Conservation (phyloP, 2,329 filamentous ascomycete species). For the Alternaria incomplexa region DNA sequence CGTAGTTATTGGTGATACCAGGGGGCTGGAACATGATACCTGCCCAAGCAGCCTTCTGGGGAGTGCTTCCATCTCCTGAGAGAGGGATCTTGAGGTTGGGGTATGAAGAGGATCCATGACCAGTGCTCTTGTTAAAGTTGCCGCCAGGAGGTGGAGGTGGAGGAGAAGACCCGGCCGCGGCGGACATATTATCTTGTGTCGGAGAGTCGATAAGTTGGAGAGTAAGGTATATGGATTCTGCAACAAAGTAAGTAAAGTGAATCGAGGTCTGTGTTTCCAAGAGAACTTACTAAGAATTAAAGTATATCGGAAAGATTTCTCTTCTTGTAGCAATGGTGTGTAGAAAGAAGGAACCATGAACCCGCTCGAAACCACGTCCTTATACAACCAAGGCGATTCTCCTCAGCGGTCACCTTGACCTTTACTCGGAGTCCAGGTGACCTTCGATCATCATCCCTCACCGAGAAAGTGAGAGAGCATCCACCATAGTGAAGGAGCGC, state of each 20-base stretch:
- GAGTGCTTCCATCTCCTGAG: not conserved
- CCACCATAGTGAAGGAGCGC: not conserved
- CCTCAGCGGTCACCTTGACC: not conserved
- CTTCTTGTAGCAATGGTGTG: not conserved
- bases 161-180: not conserved
- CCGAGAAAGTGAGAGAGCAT: not conserved
- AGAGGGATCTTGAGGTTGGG: not conserved
- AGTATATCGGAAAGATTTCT: not conserved
- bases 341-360: not conserved
- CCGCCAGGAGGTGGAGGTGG: not conserved
- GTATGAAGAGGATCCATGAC: not conserved
- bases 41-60: not conserved
- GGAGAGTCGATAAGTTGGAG: not conserved
- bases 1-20: not conserved
- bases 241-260: fast-evolving
- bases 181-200: not conserved
- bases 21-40: not conserved
- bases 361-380: not conserved
- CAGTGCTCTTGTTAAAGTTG: not conserved
- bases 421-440: not conserved
- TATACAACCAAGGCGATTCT: not conserved
- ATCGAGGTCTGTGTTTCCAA: fast-evolving
- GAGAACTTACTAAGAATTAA: not conserved
- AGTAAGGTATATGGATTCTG: not conserved
- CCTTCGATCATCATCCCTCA: not conserved